Evolutionary conservation across 73 alveolate genomes (phyloP).

Genomic region (Blepharisma stoltei): DNA sequence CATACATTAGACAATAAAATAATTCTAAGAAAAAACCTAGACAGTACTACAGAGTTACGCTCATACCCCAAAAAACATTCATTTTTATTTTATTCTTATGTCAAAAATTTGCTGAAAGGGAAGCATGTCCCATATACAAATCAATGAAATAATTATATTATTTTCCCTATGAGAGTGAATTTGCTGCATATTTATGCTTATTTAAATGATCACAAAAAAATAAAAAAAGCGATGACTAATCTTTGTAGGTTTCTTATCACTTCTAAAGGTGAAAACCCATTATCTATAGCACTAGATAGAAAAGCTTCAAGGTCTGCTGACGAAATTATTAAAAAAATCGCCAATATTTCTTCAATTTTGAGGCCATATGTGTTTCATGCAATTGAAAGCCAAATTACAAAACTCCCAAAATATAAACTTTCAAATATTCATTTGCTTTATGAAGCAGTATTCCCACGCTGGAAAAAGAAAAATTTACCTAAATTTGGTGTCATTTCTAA

Average conservation of each 20-base stretch:
- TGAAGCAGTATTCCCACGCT: not conserved
- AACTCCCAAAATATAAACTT: not conserved
- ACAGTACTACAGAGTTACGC: not conserved
- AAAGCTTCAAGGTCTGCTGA: not conserved
- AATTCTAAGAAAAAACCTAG: not conserved
- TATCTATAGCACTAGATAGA: not conserved
- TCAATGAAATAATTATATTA: not conserved
- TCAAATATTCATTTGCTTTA: not conserved
- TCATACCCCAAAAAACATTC: conserved; percentile 7
- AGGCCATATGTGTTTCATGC: not conserved
- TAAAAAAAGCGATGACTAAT: not conserved
- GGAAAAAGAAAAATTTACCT: not conserved
- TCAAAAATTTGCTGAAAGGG: not conserved
- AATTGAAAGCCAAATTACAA: not conserved
- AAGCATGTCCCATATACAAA: not conserved
- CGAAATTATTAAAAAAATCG: not conserved
- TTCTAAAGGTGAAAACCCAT: not conserved
- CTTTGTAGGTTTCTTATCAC: not conserved
- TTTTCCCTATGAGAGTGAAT: not conserved
- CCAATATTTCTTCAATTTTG: not conserved
- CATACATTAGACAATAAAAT: not conserved
- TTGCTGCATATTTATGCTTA: not conserved
- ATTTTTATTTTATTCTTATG: not conserved
- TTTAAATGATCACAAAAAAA: not conserved
- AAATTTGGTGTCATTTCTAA: not conserved